A percentile compares a stretch with the other conserved stretches of the same genome.
Evolutionary conservation across 805 yeast genomes (phyloP).

Genomic region (Zygosaccharomyces rouxii): DNA sequence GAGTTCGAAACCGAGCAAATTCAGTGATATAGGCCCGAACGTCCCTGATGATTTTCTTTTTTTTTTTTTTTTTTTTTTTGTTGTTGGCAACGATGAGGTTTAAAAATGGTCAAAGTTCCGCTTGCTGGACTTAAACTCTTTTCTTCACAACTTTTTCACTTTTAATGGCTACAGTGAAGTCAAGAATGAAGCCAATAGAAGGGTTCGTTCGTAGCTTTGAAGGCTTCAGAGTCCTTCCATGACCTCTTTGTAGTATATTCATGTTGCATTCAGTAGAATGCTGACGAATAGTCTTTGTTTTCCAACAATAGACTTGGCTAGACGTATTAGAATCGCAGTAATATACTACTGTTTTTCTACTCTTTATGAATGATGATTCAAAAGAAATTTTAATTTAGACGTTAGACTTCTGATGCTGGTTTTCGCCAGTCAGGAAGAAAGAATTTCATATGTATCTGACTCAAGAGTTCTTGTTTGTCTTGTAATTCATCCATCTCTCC

Average conservation of each 20-base stretch:
- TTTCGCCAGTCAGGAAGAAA: slow-evolving; percentile 29
- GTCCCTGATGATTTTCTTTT: not conserved
- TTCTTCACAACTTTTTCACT: not conserved
- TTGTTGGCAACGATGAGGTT: not conserved
- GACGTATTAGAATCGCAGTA: not conserved
- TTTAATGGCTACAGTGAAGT: not conserved
- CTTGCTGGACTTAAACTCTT: not conserved
- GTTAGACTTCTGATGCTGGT: slow-evolving; percentile 37
- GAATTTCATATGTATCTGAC: slow-evolving; percentile 28
- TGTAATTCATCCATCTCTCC: not conserved
- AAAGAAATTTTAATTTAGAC: slow-evolving; percentile 35
- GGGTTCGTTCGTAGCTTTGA: not conserved
- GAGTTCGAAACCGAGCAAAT: not conserved
- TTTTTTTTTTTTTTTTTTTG: not conserved
- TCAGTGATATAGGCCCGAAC: not conserved
- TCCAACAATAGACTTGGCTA: not conserved
- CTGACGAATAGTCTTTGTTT: not conserved
- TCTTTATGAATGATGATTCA: slow-evolving; percentile 26
- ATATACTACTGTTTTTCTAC: not conserved
- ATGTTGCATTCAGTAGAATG: slow-evolving; percentile 2
- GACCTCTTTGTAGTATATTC: not conserved
- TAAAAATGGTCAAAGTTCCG: not conserved
- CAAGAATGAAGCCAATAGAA: not conserved
- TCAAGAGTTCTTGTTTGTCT: slow-evolving; percentile 1
- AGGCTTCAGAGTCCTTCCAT: not conserved